These are phyloP conservation scores for Penicillium alfredii DNA, from an alignment of 495 filamentous ascomycete genomes.

Conservation along the genomic window DNA sequence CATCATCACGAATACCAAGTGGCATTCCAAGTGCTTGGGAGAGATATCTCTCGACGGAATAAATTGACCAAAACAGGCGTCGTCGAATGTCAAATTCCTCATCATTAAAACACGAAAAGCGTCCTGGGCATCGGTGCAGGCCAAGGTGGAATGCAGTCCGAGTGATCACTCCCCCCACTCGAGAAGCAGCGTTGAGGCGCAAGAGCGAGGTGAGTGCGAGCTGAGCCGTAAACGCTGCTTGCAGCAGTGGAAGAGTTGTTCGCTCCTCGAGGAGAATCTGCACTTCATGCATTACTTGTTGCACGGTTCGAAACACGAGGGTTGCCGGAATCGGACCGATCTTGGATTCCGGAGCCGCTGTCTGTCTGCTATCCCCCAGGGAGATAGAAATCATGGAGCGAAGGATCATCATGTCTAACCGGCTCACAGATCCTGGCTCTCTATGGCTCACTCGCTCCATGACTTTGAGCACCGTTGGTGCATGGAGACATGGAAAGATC, in stretches of 20 bases:
- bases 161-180: conserved; percentile 40
- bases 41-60: conserved; percentile 44
- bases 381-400: conserved; percentile 45
- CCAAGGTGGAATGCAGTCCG: conserved; percentile 44
- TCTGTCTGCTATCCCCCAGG: conserved; percentile 28
- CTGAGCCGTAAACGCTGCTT: conserved; percentile 41
- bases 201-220: conserved; percentile 42
- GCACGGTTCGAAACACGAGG: conserved; percentile 33
- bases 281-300: conserved; percentile 33
- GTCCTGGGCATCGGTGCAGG: conserved; percentile 43
- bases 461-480: conserved; percentile 32
- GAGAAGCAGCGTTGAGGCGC: conserved; percentile 44
- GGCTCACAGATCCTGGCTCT: conserved; percentile 17
- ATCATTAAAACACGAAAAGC: conserved; percentile 34
- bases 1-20: conserved; percentile 46
- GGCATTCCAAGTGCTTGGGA: conserved; percentile 45
- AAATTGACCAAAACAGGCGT: conserved; percentile 47
- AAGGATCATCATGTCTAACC: conserved; percentile 31
- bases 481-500: conserved; percentile 42
- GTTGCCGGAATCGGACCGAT: conserved; percentile 22
- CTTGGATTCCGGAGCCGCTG: conserved; percentile 6
- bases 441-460: conserved; percentile 28
- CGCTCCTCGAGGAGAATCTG: conserved; percentile 30
- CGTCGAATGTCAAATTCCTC: conserved; percentile 36
- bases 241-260: conserved; percentile 33